These are phyloP conservation scores for Arthrobotrys conoides DNA, from an alignment of 2,329 filamentous ascomycete genomes.

Conservation along the genomic window DNA sequence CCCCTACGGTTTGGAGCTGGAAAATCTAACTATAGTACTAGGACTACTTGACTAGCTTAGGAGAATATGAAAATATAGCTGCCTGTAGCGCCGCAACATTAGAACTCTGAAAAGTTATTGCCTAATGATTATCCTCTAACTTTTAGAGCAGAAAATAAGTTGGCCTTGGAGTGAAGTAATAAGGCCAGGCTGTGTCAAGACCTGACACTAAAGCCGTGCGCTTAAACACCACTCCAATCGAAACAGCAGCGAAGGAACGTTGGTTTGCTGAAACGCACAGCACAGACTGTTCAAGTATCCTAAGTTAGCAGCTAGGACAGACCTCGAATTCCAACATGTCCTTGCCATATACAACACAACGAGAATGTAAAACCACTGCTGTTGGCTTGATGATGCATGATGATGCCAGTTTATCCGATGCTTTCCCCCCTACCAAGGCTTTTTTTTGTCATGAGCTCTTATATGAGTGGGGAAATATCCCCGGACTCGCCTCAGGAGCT, in stretches of 20 bases:
- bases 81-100: not conserved
- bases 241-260: too few relatives aligned
- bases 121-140: not conserved
- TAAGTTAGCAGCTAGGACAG: not conserved
- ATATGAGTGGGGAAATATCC: not conserved
- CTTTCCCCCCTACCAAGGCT: not conserved
- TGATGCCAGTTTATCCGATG: not conserved
- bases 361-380: not conserved
- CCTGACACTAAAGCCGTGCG: not conserved
- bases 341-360: constrained; percentile 14
- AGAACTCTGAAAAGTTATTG: not conserved
- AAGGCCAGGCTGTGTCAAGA: not conserved
- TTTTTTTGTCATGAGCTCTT: not conserved
- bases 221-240: too few relatives aligned
- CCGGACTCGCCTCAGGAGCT: not conserved
- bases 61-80: not conserved
- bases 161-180: not conserved
- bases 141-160: not conserved
- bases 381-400: not conserved
- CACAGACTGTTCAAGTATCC: not conserved
- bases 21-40: not conserved
- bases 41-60: not conserved
- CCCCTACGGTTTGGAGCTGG: not conserved
- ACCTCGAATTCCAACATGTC: constrained; percentile 5
- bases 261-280: constrained; percentile 10